Evolutionary conservation across 352 stramenopile genomes (phyloP).

Genomic region (Phytophthora capsici): DNA sequence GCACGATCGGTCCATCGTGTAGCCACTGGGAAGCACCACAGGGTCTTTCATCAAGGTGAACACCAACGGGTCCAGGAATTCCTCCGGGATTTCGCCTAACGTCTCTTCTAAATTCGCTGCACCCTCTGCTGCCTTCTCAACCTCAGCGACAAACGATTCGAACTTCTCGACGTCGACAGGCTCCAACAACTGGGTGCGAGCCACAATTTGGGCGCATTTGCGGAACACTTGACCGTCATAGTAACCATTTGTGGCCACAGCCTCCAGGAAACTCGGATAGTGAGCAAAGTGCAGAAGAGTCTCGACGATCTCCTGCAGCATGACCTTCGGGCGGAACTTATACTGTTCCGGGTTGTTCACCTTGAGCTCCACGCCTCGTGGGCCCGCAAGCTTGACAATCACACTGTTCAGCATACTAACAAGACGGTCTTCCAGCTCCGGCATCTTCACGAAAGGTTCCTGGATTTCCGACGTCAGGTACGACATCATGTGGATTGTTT

Average conservation of each 20-base stretch:
- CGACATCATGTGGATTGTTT: slow-evolving; percentile 98
- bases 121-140: slow-evolving; percentile 54
- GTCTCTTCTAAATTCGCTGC: slow-evolving; percentile 75
- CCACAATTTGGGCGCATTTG: slow-evolving; percentile 75
- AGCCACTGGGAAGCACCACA: slow-evolving; percentile 92
- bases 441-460: slow-evolving; percentile 92
- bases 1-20: slow-evolving; percentile 93
- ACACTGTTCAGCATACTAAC: slow-evolving; percentile 98
- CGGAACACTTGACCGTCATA: slow-evolving; percentile 79
- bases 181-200: slow-evolving; percentile 69
- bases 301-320: slow-evolving; percentile 96
- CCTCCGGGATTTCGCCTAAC: slow-evolving; percentile 93
- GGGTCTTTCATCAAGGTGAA: slow-evolving; percentile 97
- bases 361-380: slow-evolving; percentile 94
- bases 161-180: slow-evolving; percentile 53
- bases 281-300: slow-evolving; percentile 95
- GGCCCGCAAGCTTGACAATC: slow-evolving; percentile 94
- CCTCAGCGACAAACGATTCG: slow-evolving; percentile 60
- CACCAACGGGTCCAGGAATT: slow-evolving; percentile 96
- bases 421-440: slow-evolving; percentile 94
- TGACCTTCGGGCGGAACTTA: slow-evolving; percentile 98
- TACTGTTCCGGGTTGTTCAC: slow-evolving; percentile 98
- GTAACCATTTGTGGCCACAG: slow-evolving; percentile 91
- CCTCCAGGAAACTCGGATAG: slow-evolving; percentile 90
- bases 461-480: slow-evolving; percentile 96